Evolutionary conservation across 1,139 yeast species (phyloP), one percentile per base, ranked within the genome.

Genomic region (Candida sanyaensis): DNA sequence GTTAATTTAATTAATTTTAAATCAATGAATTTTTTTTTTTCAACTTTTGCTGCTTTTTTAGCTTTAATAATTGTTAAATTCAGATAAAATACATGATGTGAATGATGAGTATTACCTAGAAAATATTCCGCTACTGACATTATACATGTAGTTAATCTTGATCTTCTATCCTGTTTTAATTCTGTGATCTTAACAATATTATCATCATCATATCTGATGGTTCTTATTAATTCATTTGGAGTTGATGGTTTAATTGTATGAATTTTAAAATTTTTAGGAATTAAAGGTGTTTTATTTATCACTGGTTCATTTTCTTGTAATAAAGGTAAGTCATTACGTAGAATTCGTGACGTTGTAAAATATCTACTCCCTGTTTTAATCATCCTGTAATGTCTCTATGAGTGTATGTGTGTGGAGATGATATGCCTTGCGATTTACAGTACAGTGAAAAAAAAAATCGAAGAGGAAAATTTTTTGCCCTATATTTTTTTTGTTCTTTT

Each of bases 1-100:
- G 69, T 68, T n/a, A 88, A 71, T 48, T 81, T 78, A 5, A 91
- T 75, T 12, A 90, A 76, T 55, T 83, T 77, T n/a, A 88, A 66
- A 63, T 90, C 96, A 26, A 71, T 67, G 55, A 75, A 75, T 32
- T 77, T 72, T 37, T 73, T 60, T 46, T 68, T 71, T 48, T 74
- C 80, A 1, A 71, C 64, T 46, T 63, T 63, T 43, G 66, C 66
- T 4, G 73, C 78, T 48, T 66, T 68, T 41, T 58, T 57, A 26
- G 63, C 43, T 21, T 46, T 42, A 9, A 39, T 42, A 7, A 37
- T 37, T 9, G 43, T 44, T 6, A 48, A 30, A 24, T 37, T 49
- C 30, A 50, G 47, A 39, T 55, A 55, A 34, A 55, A 55, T 10
- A 55, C 73, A 53, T 72, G 73, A 50, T 72, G 74, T 0, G 74